Evolutionary conservation across 257 asterid genomes (phyloP).

Genomic region (Craterostigma plantagineum): DNA sequence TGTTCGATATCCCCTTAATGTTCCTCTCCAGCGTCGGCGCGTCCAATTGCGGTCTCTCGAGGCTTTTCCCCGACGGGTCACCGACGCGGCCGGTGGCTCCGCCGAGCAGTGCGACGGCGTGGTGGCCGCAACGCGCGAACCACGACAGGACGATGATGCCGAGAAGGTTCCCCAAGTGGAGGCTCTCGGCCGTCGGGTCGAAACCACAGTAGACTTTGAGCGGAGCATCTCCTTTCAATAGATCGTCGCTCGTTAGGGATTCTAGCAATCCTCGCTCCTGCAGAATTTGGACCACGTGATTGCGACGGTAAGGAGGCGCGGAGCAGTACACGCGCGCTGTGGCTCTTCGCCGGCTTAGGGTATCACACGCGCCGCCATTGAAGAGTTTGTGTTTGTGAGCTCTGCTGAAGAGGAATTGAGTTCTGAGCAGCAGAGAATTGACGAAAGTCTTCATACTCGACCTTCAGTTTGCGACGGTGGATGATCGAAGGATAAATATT

Average conservation of each 20-base stretch:
- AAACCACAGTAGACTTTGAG: conserved; percentile 76
- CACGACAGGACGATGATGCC: conserved; percentile 74
- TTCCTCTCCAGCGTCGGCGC: conserved; percentile 23
- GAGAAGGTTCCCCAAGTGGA: conserved; percentile 79
- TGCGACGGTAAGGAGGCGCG: too few relatives aligned
- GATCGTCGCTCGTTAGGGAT: conserved; percentile 44
- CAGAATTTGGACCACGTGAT: conserved; percentile 51
- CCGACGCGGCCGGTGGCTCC: conserved; percentile 98
- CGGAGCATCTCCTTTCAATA: conserved; percentile 17
- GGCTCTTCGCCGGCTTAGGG: too few relatives aligned
- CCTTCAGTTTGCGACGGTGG: too few relatives aligned
- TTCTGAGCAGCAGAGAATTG: too few relatives aligned
- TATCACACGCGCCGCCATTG: too few relatives aligned
- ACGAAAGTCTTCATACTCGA: too few relatives aligned
- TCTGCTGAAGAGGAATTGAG: too few relatives aligned
- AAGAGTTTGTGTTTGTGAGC: too few relatives aligned
- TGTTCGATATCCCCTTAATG: conserved; percentile 27
- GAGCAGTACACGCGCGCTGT: too few relatives aligned
- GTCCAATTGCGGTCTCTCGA: conserved; percentile 75
- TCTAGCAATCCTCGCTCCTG: conserved; percentile 70
- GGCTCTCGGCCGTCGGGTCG: conserved; percentile 90
- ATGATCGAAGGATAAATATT: too few relatives aligned
- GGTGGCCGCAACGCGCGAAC: conserved; percentile 82
- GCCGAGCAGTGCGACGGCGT: conserved; percentile 57
- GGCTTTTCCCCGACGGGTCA: conserved; percentile 82